Percentiles rank a stretch among this genome's conserved stretches.
These are phyloP conservation scores for Flueggea neowawraea DNA, from an alignment of 441 rosid species.

Conservation along the genomic window DNA sequence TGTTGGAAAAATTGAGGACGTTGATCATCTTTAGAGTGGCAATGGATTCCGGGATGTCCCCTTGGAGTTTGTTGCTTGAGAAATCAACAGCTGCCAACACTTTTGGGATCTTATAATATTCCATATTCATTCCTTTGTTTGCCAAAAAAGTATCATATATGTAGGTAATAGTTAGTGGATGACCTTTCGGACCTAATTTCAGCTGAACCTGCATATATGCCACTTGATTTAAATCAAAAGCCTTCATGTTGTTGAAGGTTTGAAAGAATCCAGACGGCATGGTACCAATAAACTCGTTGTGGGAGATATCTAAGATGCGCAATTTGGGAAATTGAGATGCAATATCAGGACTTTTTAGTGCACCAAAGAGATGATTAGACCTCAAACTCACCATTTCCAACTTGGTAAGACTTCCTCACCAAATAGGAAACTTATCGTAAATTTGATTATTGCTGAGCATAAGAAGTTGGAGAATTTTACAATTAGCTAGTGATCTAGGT, in stretches of 20 bases:
- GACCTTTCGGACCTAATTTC: too few species aligned
- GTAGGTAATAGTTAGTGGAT: too few species aligned
- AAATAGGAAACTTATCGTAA: not conserved
- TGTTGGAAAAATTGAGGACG: too few species aligned
- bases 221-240: too few species aligned
- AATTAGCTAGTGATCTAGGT: too few species aligned
- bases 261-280: too few species aligned
- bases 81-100: slow-evolving; percentile 17
- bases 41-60: slow-evolving; percentile 4
- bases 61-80: slow-evolving; percentile 33
- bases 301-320: slow-evolving; percentile 2
- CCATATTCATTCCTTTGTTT: slow-evolving; percentile 23
- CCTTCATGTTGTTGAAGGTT: too few species aligned
- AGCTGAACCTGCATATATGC: too few species aligned
- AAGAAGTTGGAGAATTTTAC: too few species aligned
- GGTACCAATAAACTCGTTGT: not conserved
- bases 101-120: slow-evolving; percentile 11
- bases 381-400: not conserved
- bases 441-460: too few species aligned
- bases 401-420: slow-evolving; percentile 2
- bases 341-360: not conserved
- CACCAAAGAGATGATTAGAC: slow-evolving; percentile 1
- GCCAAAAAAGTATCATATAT: slow-evolving; percentile 11
- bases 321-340: not conserved
- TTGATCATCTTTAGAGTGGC: slow-evolving; percentile 26